These are phyloP conservation scores for Nemania sp. DNA, from an alignment of 2,329 filamentous ascomycete genomes.

Conservation along the genomic window DNA sequence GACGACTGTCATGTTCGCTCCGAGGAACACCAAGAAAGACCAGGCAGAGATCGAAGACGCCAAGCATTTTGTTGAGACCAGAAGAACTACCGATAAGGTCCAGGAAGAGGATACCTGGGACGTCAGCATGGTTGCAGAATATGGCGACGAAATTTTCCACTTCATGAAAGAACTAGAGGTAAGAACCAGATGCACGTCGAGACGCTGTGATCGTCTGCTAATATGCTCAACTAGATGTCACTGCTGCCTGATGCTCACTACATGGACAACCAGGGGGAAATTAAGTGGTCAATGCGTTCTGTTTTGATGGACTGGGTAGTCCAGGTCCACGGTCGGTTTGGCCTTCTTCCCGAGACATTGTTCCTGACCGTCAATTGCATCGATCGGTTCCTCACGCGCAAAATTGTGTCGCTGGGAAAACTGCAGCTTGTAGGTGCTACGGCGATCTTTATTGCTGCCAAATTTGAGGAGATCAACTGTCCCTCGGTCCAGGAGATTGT, in stretches of 20 bases:
- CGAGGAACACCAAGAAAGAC: constrained; percentile 69
- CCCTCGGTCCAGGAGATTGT: constrained; percentile 94
- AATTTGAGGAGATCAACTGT: constrained; percentile 99
- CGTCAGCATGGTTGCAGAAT: constrained; percentile 96
- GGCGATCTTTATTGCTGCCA: constrained; percentile 92
- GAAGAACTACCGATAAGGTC: constrained; percentile 70
- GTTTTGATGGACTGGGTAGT: constrained; percentile 98
- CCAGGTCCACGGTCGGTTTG: constrained; percentile 92
- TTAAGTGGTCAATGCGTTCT: constrained; percentile 98
- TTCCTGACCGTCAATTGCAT: constrained; percentile 97
- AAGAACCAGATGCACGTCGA: constrained; percentile 36
- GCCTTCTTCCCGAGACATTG: constrained; percentile 87
- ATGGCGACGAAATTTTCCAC: constrained; percentile 90
- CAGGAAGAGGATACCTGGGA: constrained; percentile 93
- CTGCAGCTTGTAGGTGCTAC: constrained; percentile 95
- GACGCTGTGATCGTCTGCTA: constrained; percentile 18
- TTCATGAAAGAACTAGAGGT: constrained; percentile 93
- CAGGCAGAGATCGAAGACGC: constrained; percentile 72
- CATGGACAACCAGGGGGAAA: constrained; percentile 97
- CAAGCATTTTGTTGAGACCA: constrained; percentile 66
- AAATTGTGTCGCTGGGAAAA: constrained; percentile 93
- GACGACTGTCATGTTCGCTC: constrained; percentile 66
- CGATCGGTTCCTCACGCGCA: constrained; percentile 91
- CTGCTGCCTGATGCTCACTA: constrained; percentile 90
- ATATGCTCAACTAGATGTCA: constrained; percentile 55